A percentile compares a stretch with the other conserved stretches of the same genome.
Evolutionary conservation across 129 eudicot species (phyloP).

Genomic region (Flaveria linearis): DNA sequence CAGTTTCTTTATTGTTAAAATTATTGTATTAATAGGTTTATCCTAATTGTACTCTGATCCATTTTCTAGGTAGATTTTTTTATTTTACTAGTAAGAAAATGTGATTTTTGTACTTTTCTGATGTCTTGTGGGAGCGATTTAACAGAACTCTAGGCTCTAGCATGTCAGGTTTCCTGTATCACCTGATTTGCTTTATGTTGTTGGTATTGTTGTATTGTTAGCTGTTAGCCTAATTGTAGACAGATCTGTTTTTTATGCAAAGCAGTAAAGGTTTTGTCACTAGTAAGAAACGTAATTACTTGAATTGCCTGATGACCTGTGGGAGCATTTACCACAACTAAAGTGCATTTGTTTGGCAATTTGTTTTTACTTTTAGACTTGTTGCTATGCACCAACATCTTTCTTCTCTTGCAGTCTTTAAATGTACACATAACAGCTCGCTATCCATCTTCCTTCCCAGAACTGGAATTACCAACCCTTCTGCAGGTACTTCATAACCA

Average conservation of each 20-base stretch:
- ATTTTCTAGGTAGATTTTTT: conserved; percentile 6
- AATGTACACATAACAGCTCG: conserved; percentile 89
- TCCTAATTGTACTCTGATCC: not conserved
- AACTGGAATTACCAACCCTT: conserved; percentile 90
- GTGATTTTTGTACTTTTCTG: not conserved
- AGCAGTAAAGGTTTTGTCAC: conserved; percentile 10
- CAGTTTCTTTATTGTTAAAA: conserved; percentile 3
- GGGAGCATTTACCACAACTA: conserved; percentile 1
- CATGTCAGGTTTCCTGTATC: not conserved
- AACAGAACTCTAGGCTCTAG: conserved; percentile 4
- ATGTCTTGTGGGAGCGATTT: not conserved
- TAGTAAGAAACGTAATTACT: conserved; percentile 11
- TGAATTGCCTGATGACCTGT: not conserved
- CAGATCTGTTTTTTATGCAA: conserved; percentile 8
- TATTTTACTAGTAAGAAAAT: not conserved
- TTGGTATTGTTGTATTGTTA: conserved; percentile 14
- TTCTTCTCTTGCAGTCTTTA: conserved; percentile 69
- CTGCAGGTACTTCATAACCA: conserved; percentile 59
- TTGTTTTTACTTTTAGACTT: conserved; percentile 15
- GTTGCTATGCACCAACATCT: conserved; percentile 21
- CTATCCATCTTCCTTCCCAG: conserved; percentile 90
- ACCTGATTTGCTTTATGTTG: not conserved
- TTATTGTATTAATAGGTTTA: not conserved
- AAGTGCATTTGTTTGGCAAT: not conserved
- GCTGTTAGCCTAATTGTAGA: conserved; percentile 1